Evolutionary conservation across 192 early-diverging fungal genomes (phyloP).

Genomic region (Lobosporangium transversale): DNA sequence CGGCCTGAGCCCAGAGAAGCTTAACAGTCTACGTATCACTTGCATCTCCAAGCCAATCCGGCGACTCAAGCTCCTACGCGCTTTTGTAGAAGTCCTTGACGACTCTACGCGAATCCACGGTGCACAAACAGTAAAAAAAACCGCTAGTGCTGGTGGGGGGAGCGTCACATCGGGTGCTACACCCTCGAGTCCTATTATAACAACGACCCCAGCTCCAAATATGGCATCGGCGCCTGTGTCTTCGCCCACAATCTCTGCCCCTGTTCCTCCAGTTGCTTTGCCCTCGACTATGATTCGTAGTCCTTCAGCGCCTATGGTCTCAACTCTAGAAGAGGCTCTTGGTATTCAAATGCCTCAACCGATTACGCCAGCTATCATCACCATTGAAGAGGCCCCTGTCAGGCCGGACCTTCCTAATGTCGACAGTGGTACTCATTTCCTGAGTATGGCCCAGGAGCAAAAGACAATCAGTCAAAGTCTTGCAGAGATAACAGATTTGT

Average conservation of each 20-base stretch:
- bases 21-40: constrained; percentile 43
- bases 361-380: neutral
- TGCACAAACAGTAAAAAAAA: constrained; percentile 16
- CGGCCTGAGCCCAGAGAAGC: constrained; percentile 29
- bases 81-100: constrained; percentile 54
- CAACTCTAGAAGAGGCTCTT: constrained; percentile 16
- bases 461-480: constrained; percentile 5
- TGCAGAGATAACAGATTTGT: neutral
- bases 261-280: constrained; percentile 2
- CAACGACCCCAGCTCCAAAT: neutral
- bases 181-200: constrained; percentile 17
- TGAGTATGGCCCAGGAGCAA: constrained; percentile 15
- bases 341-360: neutral
- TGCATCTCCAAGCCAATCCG: constrained; percentile 57
- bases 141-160: neutral
- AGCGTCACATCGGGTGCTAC: neutral
- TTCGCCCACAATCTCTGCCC: constrained; percentile 2
- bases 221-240: neutral
- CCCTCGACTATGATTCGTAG: constrained; percentile 16
- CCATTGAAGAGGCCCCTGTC: neutral
- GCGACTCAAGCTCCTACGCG: constrained; percentile 52
- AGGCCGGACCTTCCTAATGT: neutral
- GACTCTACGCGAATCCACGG: constrained; percentile 43
- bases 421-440: constrained; percentile 7
- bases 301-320: constrained; percentile 8